Evolutionary conservation across 129 eudicot genomes (phyloP).

Genomic region (Flaveria ramosissima): DNA sequence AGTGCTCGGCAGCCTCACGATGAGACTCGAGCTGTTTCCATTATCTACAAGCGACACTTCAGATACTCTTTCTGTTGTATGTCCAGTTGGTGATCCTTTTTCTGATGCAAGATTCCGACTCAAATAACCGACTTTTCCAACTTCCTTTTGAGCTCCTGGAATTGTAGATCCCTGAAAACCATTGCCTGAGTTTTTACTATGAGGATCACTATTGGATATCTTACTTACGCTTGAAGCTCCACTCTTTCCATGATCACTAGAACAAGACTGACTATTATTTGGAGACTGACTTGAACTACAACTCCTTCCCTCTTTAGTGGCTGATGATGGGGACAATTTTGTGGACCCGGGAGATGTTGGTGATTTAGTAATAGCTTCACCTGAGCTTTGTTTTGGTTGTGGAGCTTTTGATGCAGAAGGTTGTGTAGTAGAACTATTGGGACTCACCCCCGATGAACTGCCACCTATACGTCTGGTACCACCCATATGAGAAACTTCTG

Average conservation of each 20-base stretch:
- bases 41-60: slow-evolving; percentile 46
- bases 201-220: slow-evolving; percentile 47
- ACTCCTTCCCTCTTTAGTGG: slow-evolving; percentile 71
- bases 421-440: slow-evolving; percentile 51
- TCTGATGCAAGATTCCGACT: slow-evolving; percentile 46
- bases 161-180: slow-evolving; percentile 49
- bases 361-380: slow-evolving; percentile 53
- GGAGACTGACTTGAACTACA: slow-evolving; percentile 84
- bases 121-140: slow-evolving; percentile 40
- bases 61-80: slow-evolving; percentile 33
- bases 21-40: slow-evolving; percentile 58
- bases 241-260: slow-evolving; percentile 60
- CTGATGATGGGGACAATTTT: slow-evolving; percentile 41
- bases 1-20: slow-evolving; percentile 72
- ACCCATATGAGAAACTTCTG: slow-evolving; percentile 57
- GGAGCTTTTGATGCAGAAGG: slow-evolving; percentile 53
- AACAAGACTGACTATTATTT: slow-evolving; percentile 60
- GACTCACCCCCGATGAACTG: slow-evolving; percentile 40
- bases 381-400: slow-evolving; percentile 40
- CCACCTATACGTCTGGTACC: slow-evolving; percentile 33
- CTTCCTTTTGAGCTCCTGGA: slow-evolving; percentile 56
- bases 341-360: slow-evolving; percentile 53
- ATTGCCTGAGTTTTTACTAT: slow-evolving; percentile 55
- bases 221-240: slow-evolving; percentile 49
- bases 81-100: slow-evolving; percentile 49